Evolutionary conservation across 2,329 filamentous ascomycete species (phyloP).

Genomic region (Phaeomoniella chlamydospora): DNA sequence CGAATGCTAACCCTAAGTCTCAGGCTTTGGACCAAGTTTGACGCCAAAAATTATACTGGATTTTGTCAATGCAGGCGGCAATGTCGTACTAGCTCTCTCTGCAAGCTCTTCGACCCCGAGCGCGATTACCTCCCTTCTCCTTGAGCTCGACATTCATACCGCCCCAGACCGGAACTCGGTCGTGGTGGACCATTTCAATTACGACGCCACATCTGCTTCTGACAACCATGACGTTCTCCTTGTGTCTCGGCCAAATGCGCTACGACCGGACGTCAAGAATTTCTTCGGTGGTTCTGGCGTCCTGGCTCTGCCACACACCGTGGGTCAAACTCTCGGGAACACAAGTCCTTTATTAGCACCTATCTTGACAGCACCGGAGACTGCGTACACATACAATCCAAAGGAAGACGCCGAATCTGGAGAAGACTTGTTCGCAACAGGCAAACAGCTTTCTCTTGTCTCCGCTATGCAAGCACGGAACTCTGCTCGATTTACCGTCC

Average conservation of each 20-base stretch:
- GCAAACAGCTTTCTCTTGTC: slow-evolving; percentile 71
- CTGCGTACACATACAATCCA: slow-evolving; percentile 85
- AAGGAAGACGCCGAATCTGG: slow-evolving; percentile 63
- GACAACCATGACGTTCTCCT: slow-evolving; percentile 84
- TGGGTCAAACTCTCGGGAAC: slow-evolving; percentile 70
- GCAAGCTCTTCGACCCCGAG: slow-evolving; percentile 55
- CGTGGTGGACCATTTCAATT: slow-evolving; percentile 92
- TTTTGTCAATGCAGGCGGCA: slow-evolving; percentile 83
- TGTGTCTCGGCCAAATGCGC: slow-evolving; percentile 50
- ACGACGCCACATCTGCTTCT: slow-evolving; percentile 59
- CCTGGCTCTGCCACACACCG: slow-evolving; percentile 67
- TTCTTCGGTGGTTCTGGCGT: slow-evolving; percentile 59
- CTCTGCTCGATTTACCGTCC: slow-evolving; percentile 72
- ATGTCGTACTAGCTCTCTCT: slow-evolving; percentile 76
- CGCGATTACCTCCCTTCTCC: slow-evolving; percentile 61
- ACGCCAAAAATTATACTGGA: slow-evolving; percentile 77
- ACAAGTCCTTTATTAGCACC: slow-evolving; percentile 63
- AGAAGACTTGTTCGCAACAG: slow-evolving; percentile 75
- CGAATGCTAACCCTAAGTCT: slow-evolving; percentile 12
- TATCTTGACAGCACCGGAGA: slow-evolving; percentile 66
- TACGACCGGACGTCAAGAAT: slow-evolving; percentile 56
- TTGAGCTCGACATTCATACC: slow-evolving; percentile 81
- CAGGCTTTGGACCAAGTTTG: slow-evolving; percentile 75
- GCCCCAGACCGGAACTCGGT: slow-evolving; percentile 71
- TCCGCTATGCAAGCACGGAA: slow-evolving; percentile 83